Conservation (phyloP, 2,329 filamentous ascomycete species). For the Aspergillus novoparasiticus region DNA sequence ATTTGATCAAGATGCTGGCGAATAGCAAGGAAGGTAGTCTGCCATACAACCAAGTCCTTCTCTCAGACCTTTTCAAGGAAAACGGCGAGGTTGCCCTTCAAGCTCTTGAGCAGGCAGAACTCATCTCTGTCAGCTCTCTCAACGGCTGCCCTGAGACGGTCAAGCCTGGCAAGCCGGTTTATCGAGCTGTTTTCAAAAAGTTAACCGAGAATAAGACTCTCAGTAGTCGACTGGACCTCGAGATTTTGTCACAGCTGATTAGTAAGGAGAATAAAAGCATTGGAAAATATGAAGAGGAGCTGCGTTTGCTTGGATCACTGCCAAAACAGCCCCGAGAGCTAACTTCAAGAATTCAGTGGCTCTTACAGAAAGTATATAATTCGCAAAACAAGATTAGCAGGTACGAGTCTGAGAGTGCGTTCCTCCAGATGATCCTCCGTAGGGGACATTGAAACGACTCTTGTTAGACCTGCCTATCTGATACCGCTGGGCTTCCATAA, state of each 20-base stretch:
- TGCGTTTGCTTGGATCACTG: constrained; percentile 69
- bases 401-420: constrained; percentile 72
- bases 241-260: constrained; percentile 67
- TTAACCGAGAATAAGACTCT: constrained; percentile 73
- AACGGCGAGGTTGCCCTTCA: constrained; percentile 76
- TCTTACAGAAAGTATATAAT: constrained; percentile 71
- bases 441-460: constrained; percentile 47
- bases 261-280: constrained; percentile 74
- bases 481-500: background rate
- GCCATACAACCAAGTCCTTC: constrained; percentile 82
- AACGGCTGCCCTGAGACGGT: constrained; percentile 79
- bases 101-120: constrained; percentile 78
- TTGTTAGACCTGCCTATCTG: background rate
- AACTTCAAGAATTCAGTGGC: constrained; percentile 66
- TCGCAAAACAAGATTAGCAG: constrained; percentile 74
- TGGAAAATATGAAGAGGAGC: constrained; percentile 76
- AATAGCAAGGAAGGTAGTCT: constrained; percentile 60
- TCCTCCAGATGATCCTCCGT: constrained; percentile 70
- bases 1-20: constrained; percentile 77
- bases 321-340: constrained; percentile 72
- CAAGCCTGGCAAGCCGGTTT: constrained; percentile 81
- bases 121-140: constrained; percentile 73
- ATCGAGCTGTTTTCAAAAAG: constrained; percentile 76
- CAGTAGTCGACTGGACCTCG: constrained; percentile 71
- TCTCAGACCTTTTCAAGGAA: constrained; percentile 73